Evolutionary conservation across 73 alveolate species (phyloP).

Genomic region (Uronychia binucleata): DNA sequence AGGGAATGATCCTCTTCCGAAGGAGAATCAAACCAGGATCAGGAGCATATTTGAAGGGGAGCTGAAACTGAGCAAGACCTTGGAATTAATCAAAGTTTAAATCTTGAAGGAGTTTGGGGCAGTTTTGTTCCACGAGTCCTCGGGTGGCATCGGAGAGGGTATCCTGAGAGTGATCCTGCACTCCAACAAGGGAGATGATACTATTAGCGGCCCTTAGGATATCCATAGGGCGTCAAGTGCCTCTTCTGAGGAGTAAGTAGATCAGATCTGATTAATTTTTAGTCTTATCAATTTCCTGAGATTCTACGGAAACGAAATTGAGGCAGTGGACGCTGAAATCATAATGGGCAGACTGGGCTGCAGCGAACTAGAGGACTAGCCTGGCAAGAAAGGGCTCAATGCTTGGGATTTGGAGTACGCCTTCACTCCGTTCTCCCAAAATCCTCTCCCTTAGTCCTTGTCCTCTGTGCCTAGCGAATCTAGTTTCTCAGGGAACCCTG

Average conservation of each 20-base stretch:
- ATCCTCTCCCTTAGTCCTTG: no score
- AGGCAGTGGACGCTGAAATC: neutral
- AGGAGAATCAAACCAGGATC: neutral
- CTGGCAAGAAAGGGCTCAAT: neutral
- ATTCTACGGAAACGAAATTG: neutral
- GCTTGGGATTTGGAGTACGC: neutral
- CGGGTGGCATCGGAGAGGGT: neutral
- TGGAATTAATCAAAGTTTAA: neutral
- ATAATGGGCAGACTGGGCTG: neutral
- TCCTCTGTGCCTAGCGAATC: no score
- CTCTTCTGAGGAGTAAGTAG: neutral
- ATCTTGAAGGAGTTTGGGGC: neutral
- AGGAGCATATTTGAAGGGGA: neutral
- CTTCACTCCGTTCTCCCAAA: neutral
- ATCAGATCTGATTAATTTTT: neutral
- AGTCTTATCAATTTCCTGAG: neutral
- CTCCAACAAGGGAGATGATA: neutral
- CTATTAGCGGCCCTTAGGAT: neutral
- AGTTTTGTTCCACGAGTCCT: neutral
- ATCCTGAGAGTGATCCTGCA: neutral
- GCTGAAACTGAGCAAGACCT: neutral
- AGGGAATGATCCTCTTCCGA: neutral
- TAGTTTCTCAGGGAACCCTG: no score
- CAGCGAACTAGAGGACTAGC: neutral
- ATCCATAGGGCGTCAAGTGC: neutral